Evolutionary conservation across 2,329 filamentous ascomycete genomes (phyloP), one percentile per base, ranked within the genome.

Genomic region (Westerdykella aurantiaca): DNA sequence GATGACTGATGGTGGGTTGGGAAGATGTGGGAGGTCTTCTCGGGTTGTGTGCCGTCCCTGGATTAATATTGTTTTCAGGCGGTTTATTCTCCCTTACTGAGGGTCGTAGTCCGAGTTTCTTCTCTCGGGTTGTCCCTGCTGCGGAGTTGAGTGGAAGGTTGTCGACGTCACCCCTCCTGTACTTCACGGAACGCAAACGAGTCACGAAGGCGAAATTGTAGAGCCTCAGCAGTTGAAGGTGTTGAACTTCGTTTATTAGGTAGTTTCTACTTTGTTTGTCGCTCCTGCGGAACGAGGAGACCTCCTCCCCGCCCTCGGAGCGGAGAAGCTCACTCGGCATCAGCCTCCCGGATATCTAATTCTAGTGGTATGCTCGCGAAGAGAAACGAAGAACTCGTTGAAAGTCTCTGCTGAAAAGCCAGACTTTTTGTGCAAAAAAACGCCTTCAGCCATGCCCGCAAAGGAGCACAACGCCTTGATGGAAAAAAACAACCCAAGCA

Each of bases 161-260:
- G n/a, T n/a, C n/a, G n/a, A n/a, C n/a, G n/a, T n/a, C n/a, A n/a
- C n/a, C n/a, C n/a, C n/a, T n/a, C n/a, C n/a, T n/a, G n/a, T n/a
- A 29, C 25, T 10, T 9, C 25, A 29, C 25, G 22, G 22, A 38
- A 38, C 13, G 2, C 6, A 18, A 38, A 38, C 22, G 10, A 38
- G 5, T 17, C 22, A 12, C 5, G 37, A n/a, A 18, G 29, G 29
- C 29, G 29, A 31, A 31, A n/a, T 9, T 31, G n/a, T 9, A 37
- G 34, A 38, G n/a, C 14, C 25, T 5, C 4, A 29, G n/a, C 13
- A 38, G 18, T 40, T 25, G 45, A 44, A 47, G 45, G 38, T 47
- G 45, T 47, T 47, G 45, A 47, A 47, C 38, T 47, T 42, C 38
- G 38, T 47, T 47, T 31, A 38, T 34, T 43, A 25, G 29, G 10